Base-by-base conservation (phyloP, 2,329 filamentous ascomycete genomes). In the Curvularia verruculosa region DNA sequence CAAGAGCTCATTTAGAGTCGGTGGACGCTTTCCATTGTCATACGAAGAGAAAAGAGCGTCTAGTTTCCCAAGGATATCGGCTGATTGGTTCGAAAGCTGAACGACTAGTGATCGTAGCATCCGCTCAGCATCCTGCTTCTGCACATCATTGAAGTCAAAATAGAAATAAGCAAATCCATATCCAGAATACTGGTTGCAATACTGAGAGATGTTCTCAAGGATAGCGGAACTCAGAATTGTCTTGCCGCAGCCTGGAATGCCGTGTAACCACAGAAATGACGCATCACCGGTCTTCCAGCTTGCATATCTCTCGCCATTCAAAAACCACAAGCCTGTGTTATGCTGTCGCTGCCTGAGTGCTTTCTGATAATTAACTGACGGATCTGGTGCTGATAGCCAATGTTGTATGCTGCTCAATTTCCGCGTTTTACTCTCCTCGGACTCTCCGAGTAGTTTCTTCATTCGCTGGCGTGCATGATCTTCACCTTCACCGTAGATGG, bases 231-330 rank as follows among this genome's bases (percentile, higher is more conserved):
- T 74, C 1, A 80, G 66, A 53, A 80, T 66, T 1, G 76, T 79
- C 58, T 80, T 80, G 6, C 79, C 78, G 47, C 77, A 80, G 39
- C 78, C 78, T 12, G 75, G 69, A 43, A 77, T 78, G 2, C 78
- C 75, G 60, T 77, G 54, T 9, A 79, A 65, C 76, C 75, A 80
- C 1, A 79, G 54, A 50, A 67, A 67, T 3, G 72, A 76, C 19
- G 62, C 63, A 18, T 46, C 26, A 15, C 52, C 47, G 2, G 31
- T 61, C 54, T 71, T 77, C 77, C 76, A 79, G 15, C 44, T 47
- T 0, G 23, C 21, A 55, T 73, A 79, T 10, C 54, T 21, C 23
- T 52, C 54, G 5, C 59, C 40, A 29, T 72, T 21, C 9, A 79
- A 61, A n/a, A 80, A 60, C 76, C 77, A 79, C 18, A 63, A 49